phyloP scores from a whole-genome alignment of 2,329 filamentous ascomycete genomes.

The Penicillium expansum region DNA sequence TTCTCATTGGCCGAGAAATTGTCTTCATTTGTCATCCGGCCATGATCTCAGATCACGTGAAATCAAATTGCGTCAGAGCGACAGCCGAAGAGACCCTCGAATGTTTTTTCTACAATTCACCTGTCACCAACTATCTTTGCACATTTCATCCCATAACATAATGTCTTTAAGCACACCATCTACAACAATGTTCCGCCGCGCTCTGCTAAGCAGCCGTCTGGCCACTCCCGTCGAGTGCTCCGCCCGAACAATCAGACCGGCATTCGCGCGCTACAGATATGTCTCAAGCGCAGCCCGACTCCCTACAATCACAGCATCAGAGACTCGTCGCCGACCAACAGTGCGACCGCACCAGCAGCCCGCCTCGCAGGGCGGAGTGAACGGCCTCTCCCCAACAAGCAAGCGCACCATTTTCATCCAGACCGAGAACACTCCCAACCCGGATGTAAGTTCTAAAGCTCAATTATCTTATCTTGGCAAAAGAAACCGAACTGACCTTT shows the following conservation, averaged over 20 bases:
- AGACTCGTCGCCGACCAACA: constrained; percentile 46
- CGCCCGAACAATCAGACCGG: constrained; percentile 28
- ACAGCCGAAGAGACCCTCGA: constrained; percentile 1
- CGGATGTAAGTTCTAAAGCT: constrained; percentile 60
- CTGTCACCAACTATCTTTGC: neutral
- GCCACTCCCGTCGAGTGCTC: constrained; percentile 27
- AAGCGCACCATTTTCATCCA: constrained; percentile 92
- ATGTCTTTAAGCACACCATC: constrained; percentile 36
- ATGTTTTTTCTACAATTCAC: constrained; percentile 3
- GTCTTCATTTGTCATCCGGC: constrained; percentile 30
- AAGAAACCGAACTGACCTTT: neutral
- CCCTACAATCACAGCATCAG: constrained; percentile 49
- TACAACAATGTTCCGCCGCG: constrained; percentile 33
- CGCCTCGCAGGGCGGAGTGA: constrained; percentile 36
- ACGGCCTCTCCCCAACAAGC: constrained; percentile 39
- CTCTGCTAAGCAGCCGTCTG: constrained; percentile 26
- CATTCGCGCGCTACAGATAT: constrained; percentile 35
- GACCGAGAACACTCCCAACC: constrained; percentile 89
- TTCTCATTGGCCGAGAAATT: constrained; percentile 23
- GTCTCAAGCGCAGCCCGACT: constrained; percentile 46
- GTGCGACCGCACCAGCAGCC: constrained; percentile 45
- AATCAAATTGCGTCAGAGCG: constrained; percentile 34
- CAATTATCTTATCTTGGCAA: neutral
- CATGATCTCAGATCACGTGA: constrained; percentile 25
- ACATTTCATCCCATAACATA: constrained; percentile 5